Conservation (phyloP, 2,329 filamentous ascomycete genomes). For the Trichoderma afroharzianum region DNA sequence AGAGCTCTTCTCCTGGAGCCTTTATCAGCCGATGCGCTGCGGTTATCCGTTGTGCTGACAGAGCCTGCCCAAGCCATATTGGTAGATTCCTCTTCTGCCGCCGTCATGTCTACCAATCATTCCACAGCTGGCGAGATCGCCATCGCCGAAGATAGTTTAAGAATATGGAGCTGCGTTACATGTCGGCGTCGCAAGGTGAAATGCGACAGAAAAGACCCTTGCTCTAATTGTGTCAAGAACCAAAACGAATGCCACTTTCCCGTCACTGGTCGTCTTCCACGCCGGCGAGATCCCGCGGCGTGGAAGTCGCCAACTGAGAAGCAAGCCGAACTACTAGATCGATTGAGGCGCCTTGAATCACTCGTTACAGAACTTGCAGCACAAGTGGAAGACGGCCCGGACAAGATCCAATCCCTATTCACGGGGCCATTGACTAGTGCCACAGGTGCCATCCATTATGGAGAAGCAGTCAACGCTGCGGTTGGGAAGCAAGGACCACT, state of each 20-base stretch:
- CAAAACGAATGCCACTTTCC: neutral
- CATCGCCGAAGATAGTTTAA: neutral
- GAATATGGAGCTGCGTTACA: neutral
- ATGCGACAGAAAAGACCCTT: neutral
- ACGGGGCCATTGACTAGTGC: neutral
- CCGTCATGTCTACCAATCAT: neutral
- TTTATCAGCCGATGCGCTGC: neutral
- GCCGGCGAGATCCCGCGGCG: neutral
- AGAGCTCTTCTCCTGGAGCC: neutral
- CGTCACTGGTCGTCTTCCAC: neutral
- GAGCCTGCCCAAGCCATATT: neutral
- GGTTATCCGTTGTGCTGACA: neutral
- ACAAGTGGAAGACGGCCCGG: neutral
- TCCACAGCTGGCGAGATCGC: neutral
- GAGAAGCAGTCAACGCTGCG: neutral
- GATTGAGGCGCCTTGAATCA: slow-evolving; percentile 27
- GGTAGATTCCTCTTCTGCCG: neutral
- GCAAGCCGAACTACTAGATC: neutral
- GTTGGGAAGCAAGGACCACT: neutral
- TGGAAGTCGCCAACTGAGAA: neutral
- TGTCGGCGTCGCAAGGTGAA: neutral
- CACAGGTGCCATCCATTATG: neutral
- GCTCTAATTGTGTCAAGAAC: neutral
- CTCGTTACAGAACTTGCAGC: slow-evolving; percentile 23
- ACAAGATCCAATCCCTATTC: neutral